Evolutionary conservation across 1,284 basidiomycete species (phyloP), one percentile per base, ranked within the genome.

Genomic region (Cerrena zonata): DNA sequence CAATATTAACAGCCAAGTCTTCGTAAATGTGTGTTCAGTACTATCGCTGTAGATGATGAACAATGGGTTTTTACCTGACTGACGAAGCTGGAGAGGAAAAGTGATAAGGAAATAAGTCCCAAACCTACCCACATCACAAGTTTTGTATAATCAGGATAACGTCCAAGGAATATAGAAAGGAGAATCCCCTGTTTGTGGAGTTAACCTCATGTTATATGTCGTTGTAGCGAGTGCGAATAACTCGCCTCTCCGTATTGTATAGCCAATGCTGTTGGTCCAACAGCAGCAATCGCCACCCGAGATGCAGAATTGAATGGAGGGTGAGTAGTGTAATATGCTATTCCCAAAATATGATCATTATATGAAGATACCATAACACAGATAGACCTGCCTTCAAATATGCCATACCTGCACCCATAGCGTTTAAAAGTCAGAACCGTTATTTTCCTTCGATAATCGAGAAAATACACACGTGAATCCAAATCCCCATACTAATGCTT

Each of bases 1-100:
- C 7, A 60, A 45, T 43, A 64, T 60, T 26, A 66, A 53, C 21
- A 59, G 57, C 60, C 59, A 62, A 5, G 62, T 59, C 62, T 64
- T 19, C 2, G 24, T 12, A 22, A 5, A 5, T 13, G 0, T 24
- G 40, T 12, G 41, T 22, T 12, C 25, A 12, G 11, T 34, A 11
- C 1, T 2, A 13, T 5, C 22, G 40, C 23, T 21, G 5, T 2
- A 10, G 25, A 13, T 23, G 13, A 23, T n/a, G 3, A 11, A 3
- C 22, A 15, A 18, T 19, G 15, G 4, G 10, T 36, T 19, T 54
- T 3, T 43, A 62, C 60, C 45, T 60, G 39, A 4, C 51, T 63
- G 3, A 57, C 61, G 46, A 65, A 64, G 48, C 65, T 64, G 2
- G 63, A 63, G 2, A 60, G 39, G 11, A 62, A 47, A 40, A 62